A percentile compares a stretch with the other conserved stretches of the same genome.
These are phyloP conservation scores for Populus tremula DNA, from an alignment of 345 rosid genomes.

Conservation along the genomic window DNA sequence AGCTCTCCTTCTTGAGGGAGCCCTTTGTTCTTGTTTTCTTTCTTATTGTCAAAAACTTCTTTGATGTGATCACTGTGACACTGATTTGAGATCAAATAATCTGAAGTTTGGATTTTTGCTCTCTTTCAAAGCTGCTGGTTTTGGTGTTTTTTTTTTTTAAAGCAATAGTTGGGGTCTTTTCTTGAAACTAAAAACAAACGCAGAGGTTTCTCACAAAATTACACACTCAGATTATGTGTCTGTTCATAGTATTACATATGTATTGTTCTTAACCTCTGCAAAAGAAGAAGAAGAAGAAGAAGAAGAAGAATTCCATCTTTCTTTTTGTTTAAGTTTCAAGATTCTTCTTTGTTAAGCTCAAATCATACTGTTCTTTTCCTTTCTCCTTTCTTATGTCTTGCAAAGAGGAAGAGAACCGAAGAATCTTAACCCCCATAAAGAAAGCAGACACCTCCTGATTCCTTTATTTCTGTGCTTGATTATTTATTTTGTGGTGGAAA, in stretches of 20 bases:
- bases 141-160: neutral
- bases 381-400: constrained; percentile 9
- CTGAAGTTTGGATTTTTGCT: neutral
- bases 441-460: constrained; percentile 5
- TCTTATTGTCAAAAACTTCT: neutral
- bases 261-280: neutral
- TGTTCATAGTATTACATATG: neutral
- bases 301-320: neutral
- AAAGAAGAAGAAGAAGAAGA: neutral
- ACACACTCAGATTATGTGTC: constrained; percentile 4
- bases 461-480: constrained; percentile 5
- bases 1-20: constrained; percentile 51
- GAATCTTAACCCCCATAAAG: constrained; percentile 9
- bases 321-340: neutral
- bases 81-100: constrained; percentile 11
- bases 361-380: constrained; percentile 1
- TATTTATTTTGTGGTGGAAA: constrained; percentile 39
- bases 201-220: neutral
- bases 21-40: constrained; percentile 9
- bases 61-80: constrained; percentile 6
- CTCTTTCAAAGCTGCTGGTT: neutral
- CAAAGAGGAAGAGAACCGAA: constrained; percentile 25
- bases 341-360: constrained; percentile 11
- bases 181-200: constrained; percentile 6
- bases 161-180: constrained; percentile 4